phyloP scores from a whole-genome alignment of 2,329 filamentous ascomycete genomes.

The Xylaria hypoxylon region DNA sequence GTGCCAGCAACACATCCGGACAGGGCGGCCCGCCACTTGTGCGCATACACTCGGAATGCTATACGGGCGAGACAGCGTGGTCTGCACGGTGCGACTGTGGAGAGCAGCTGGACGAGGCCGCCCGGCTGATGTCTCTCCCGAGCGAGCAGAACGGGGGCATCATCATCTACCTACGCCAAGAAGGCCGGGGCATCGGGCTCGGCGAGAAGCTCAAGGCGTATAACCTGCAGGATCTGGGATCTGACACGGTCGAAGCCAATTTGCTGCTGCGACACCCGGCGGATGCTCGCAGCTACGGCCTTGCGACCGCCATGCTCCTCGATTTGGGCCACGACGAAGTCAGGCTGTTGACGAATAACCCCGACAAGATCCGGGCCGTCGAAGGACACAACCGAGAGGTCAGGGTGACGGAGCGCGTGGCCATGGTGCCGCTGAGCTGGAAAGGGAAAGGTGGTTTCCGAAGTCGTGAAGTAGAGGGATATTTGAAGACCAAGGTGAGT shows the following conservation, averaged over 20 bases:
- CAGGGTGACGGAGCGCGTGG: conserved; percentile 86
- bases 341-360: conserved; percentile 92
- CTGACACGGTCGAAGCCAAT: conserved; percentile 98
- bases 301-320: conserved; percentile 94
- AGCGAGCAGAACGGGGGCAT: conserved; percentile 77
- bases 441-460: conserved; percentile 84
- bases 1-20: conserved; percentile 27
- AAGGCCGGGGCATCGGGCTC: conserved; percentile 93
- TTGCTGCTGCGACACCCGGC: conserved; percentile 90
- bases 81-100: conserved; percentile 97
- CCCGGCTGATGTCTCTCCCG: conserved; percentile 86
- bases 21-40: conserved; percentile 74
- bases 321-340: conserved; percentile 86
- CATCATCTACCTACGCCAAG: conserved; percentile 95
- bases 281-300: conserved; percentile 91
- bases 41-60: conserved; percentile 97
- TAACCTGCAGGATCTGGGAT: conserved; percentile 94
- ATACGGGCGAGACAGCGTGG: conserved; percentile 98
- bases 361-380: conserved; percentile 93
- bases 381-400: conserved; percentile 92
- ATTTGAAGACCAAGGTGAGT: conserved; percentile 91
- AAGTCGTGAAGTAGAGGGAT: conserved; percentile 91
- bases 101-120: conserved; percentile 96
- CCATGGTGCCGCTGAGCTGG: conserved; percentile 97
- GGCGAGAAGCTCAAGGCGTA: conserved; percentile 98